Evolutionary conservation across 805 yeast species (phyloP), one percentile per base, ranked within the genome.

Genomic region (Pichia scutulata): DNA sequence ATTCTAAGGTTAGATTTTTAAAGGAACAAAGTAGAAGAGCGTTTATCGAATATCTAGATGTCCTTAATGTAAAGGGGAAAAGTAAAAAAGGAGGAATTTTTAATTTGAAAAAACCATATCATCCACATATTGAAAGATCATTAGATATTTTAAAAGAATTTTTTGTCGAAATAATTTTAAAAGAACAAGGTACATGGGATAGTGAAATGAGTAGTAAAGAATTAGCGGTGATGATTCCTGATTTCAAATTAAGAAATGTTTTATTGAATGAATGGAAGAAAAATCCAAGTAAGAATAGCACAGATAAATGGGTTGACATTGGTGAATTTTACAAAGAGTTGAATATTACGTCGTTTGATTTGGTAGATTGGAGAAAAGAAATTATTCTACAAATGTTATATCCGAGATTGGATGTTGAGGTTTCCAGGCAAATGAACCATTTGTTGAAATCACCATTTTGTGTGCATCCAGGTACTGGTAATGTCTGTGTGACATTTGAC

Each of bases 371-470:
- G 88, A 50, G 86, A 82, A 68, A 86, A 66, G 96, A 90, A 58
- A 74, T 89, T 51, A 82, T 92, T 22, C 67, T 93, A 39, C 83
- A 81, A 54, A 84, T 86, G 53, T 69, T 89, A 71, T 92, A 92
- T 66, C 99, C 99, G 41, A 77, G 96, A 60, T 74, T 93, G 54
- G 99, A 93, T 77, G 82, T 86, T 45, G 95, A 90, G 66, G 99
- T 93, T 36, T 86, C 98, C 8, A 78, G 84, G 57, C 93, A 86
- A 64, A 74, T 90, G 61, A 88, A 83, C 69, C 99, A 93, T 72
- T 81, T 93, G 68, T 76, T 93, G 59, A 93, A 93, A 64, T 86
- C 97, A 1, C 99, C 99, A 18, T 93, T 93, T 65, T 92, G 98
- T 71, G 82, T 93, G 41, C 99, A 93, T 66, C 99, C 99, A 2